These are phyloP conservation scores for Podospora pseudoanserina DNA, from an alignment of 495 filamentous ascomycete genomes.

Conservation along the genomic window DNA sequence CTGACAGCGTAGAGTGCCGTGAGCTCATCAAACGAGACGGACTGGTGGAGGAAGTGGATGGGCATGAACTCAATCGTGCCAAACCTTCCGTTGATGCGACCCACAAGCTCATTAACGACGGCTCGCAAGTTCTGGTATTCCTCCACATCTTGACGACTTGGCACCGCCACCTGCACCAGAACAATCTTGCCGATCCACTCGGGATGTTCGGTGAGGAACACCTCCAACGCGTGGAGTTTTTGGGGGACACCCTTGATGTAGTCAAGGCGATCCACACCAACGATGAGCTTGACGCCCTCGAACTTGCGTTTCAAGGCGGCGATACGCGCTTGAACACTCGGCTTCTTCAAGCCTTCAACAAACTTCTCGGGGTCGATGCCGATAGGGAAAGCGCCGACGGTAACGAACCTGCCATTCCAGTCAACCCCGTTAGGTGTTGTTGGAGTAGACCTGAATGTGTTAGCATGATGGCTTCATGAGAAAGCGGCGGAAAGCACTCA, in stretches of 20 bases:
- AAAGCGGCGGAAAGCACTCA: constrained; percentile 37
- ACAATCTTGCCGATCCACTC: constrained; percentile 90
- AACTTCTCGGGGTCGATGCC: constrained; percentile 97
- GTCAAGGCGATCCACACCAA: constrained; percentile 89
- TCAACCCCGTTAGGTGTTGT: constrained; percentile 84
- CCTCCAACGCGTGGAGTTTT: constrained; percentile 86
- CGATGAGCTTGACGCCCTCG: constrained; percentile 81
- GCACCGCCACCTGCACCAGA: constrained; percentile 89
- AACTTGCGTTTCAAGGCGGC: constrained; percentile 73
- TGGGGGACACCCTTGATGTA: constrained; percentile 97
- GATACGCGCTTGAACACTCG: constrained; percentile 75
- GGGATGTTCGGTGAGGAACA: constrained; percentile 86
- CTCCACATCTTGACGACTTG: constrained; percentile 87
- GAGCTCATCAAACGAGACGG: constrained; percentile 83
- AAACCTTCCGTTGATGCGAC: constrained; percentile 89
- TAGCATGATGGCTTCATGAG: not conserved
- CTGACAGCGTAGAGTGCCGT: constrained; percentile 86
- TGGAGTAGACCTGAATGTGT: constrained; percentile 54
- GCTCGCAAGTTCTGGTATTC: constrained; percentile 91
- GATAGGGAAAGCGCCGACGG: constrained; percentile 82
- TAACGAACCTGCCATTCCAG: constrained; percentile 68
- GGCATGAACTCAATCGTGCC: constrained; percentile 91
- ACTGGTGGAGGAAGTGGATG: constrained; percentile 91
- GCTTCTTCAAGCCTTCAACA: constrained; percentile 76
- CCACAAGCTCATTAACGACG: constrained; percentile 86